Evolutionary conservation across 306 rosid species (phyloP).

Genomic region (Cucumis hystrix): DNA sequence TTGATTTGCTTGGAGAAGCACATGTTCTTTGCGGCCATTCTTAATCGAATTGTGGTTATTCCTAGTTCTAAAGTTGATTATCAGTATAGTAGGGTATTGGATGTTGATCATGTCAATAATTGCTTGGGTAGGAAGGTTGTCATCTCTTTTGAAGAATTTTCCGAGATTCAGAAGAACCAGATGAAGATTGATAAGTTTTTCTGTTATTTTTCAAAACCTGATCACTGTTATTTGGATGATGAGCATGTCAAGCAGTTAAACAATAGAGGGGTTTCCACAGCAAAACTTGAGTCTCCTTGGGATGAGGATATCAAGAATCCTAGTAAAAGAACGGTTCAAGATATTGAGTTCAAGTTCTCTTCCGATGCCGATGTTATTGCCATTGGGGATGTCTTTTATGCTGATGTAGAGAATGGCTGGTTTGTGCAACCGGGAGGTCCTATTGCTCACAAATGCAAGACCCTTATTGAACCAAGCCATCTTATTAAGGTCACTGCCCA

Average conservation of each 20-base stretch:
- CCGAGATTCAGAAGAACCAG: constrained; percentile 41
- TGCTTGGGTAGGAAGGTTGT: constrained; percentile 81
- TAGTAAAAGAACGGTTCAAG: constrained; percentile 52
- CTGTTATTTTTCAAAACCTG: constrained; percentile 66
- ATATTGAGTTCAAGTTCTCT: constrained; percentile 51
- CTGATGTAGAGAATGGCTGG: constrained; percentile 68
- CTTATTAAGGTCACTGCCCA: constrained; percentile 76
- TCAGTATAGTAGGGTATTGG: constrained; percentile 57
- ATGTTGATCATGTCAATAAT: constrained; percentile 59
- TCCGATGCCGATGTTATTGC: constrained; percentile 70
- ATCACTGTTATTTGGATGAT: constrained; percentile 61
- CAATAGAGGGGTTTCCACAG: constrained; percentile 45
- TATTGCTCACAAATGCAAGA: constrained; percentile 77
- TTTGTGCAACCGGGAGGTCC: constrained; percentile 93
- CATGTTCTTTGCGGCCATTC: constrained; percentile 85
- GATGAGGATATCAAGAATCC: constrained; percentile 53
- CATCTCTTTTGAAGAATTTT: constrained; percentile 60
- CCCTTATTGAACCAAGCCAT: constrained; percentile 66
- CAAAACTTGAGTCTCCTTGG: constrained; percentile 60
- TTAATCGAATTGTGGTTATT: constrained; percentile 65
- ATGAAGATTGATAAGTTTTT: constrained; percentile 54
- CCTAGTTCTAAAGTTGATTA: constrained; percentile 75
- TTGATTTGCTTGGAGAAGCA: constrained; percentile 94
- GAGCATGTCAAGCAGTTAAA: constrained; percentile 57
- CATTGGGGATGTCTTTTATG: constrained; percentile 82